These are phyloP conservation scores for Cichorium intybus DNA, from an alignment of 140 eudicot species.

Conservation along the genomic window DNA sequence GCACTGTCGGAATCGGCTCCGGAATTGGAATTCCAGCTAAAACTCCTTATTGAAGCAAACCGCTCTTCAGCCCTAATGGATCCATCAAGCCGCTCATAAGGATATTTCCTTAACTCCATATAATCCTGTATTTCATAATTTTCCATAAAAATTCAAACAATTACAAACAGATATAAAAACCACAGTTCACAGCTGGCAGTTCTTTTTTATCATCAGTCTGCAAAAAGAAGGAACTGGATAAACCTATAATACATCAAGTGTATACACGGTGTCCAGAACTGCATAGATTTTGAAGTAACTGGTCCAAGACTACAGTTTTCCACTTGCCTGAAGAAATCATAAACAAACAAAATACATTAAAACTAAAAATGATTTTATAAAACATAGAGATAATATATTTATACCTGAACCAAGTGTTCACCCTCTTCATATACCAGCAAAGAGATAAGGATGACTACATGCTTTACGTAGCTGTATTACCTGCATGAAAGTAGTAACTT, in stretches of 20 bases:
- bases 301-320: constrained; percentile 83
- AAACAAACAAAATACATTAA: constrained; percentile 7
- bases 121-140: constrained; percentile 50
- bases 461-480: constrained; percentile 95
- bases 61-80: constrained; percentile 98
- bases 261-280: constrained; percentile 84
- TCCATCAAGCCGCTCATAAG: constrained; percentile 98
- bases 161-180: not conserved
- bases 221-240: not conserved
- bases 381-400: not conserved
- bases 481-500: constrained; percentile 36
- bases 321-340: constrained; percentile 72
- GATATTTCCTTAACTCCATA: constrained; percentile 76
- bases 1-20: constrained; percentile 51
- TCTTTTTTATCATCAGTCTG: not conserved
- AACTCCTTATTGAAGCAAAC: constrained; percentile 93
- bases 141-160: not conserved
- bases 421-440: constrained; percentile 98
- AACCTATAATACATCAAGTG: constrained; percentile 95
- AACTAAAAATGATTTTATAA: not conserved
- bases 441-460: constrained; percentile 98
- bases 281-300: constrained; percentile 71
- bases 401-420: constrained; percentile 93
- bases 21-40: constrained; percentile 55
- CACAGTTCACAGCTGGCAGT: not conserved